Conservation (phyloP, 176 grass and related monocot species). For the Phragmites australis region DNA sequence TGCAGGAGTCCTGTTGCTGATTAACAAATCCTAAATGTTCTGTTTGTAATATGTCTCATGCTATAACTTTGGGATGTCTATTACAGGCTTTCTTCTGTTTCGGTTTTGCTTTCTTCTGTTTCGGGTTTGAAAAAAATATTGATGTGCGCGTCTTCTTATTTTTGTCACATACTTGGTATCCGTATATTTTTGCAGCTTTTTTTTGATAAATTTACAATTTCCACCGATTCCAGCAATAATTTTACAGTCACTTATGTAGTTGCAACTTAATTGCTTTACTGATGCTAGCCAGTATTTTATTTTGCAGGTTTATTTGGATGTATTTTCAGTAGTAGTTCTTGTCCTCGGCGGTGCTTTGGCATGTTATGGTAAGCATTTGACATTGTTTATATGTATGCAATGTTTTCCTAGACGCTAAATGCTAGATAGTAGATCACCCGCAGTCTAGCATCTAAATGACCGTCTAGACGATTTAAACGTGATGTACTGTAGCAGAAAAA, state of each 20-base stretch:
- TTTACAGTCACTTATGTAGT: slow-evolving; percentile 19
- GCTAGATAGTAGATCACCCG: too few relatives aligned
- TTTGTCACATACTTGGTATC: slow-evolving; percentile 8
- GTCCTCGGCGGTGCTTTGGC: slow-evolving; percentile 75
- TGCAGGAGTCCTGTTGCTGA: neutral
- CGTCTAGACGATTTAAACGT: too few relatives aligned
- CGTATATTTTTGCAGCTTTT: neutral
- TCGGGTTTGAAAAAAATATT: neutral
- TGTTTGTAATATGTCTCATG: slow-evolving; percentile 32
- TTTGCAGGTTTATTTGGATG: slow-evolving; percentile 93
- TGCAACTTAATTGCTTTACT: slow-evolving; percentile 27
- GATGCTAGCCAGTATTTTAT: slow-evolving; percentile 32
- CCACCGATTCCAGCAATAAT: slow-evolving; percentile 1
- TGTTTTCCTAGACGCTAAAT: too few relatives aligned
- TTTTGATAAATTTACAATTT: slow-evolving; percentile 9
- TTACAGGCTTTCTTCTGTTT: neutral
- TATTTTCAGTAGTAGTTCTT: slow-evolving; percentile 84
- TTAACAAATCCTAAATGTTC: slow-evolving; percentile 21
- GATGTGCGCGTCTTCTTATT: slow-evolving; percentile 22
- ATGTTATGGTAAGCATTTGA: slow-evolving; percentile 79
- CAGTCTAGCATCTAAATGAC: too few relatives aligned
- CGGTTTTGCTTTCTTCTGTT: neutral
- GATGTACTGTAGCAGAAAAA: too few relatives aligned
- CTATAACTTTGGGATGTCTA: slow-evolving; percentile 18
- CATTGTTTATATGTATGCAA: slow-evolving; percentile 10